Evolutionary conservation across 129 eudicot species (phyloP), one percentile per base, ranked within the genome.

Genomic region (Gnaphalium uliginosum): DNA sequence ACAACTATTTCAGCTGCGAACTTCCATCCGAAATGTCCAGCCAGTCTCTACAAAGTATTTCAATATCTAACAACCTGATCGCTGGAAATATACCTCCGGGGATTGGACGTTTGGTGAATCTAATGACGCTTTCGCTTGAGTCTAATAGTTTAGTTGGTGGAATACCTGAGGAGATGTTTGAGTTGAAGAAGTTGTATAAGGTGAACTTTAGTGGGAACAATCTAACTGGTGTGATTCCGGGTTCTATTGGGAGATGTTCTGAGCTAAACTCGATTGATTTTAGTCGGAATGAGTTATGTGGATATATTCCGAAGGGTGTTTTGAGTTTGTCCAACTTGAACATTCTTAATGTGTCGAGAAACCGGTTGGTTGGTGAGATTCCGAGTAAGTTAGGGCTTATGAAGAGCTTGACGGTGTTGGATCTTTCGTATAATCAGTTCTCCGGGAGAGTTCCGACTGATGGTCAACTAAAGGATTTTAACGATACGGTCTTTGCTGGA

Each of bases 361-460:
- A 94, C 32, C 82, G 69, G 1, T 66, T 94, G 23, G 75, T 18
- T 14, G 98, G 98, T 14, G 74, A 76, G 64, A 87, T 94, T 54
- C 98, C 98, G 19, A 63, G 65, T 6, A 88, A 90, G 25, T 63
- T 94, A 32, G 97, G 89, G 13, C 78, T 81, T 13, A 78, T 90
- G 86, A 79, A 71, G 57, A 84, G 96, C 78, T 65, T 94, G 13
- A 77, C 90, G 1, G 43, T 64, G 21, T 84, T 94, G 7, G 98
- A 94, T 76, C 87, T 94, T 32, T 94, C 98, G 0, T 83, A 69
- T 75, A 94, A 94, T 48, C 81, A 86, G 46, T 89, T 94, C 32
- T 82, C 86, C 26, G 98, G 98, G 3, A 58, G 73, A 35, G 78
- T 86, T 62, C 97, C 97, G 0, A 23, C 73, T 4, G 84, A 76